These are phyloP conservation scores for Mortierella sp. DNA, from an alignment of 371 early-diverging fungal genomes.

Conservation along the genomic window DNA sequence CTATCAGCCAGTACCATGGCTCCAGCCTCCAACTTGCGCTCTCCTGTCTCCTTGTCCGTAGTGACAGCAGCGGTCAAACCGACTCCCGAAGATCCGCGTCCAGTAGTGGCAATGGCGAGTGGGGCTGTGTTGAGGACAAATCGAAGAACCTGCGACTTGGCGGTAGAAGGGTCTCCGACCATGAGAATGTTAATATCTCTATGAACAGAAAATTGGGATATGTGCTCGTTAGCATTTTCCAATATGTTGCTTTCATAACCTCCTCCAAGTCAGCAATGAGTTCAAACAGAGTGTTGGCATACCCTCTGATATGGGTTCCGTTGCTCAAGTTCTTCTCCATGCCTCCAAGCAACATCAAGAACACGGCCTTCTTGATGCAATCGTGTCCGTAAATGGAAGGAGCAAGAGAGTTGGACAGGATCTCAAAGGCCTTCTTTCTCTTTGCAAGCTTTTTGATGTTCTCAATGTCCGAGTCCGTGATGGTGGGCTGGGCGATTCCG, in stretches of 20 bases:
- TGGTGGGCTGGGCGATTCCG: conserved; percentile 68
- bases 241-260: not conserved
- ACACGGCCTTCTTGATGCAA: conserved; percentile 96
- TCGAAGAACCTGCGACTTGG: conserved; percentile 95
- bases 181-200: conserved; percentile 96
- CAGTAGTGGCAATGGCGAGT: conserved; percentile 95
- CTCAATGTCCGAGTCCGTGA: conserved; percentile 87
- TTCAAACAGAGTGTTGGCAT: conserved; percentile 4
- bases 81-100: conserved; percentile 98
- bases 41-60: conserved; percentile 68
- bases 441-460: conserved; percentile 86
- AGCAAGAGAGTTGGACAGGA: conserved; percentile 92
- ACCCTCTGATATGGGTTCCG: conserved; percentile 97
- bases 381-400: conserved; percentile 99
- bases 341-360: conserved; percentile 96
- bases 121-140: conserved; percentile 94
- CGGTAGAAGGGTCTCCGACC: conserved; percentile 99
- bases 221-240: not conserved
- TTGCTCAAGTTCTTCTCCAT: conserved; percentile 95
- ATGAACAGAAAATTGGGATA: conserved; percentile 15
- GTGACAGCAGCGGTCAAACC: conserved; percentile 98
- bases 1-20: conserved; percentile 99
- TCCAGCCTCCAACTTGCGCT: conserved; percentile 97
- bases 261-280: not conserved
- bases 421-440: conserved; percentile 83